phyloP scores from a whole-genome alignment of 306 rosid species.

The Quillaja saponaria region DNA sequence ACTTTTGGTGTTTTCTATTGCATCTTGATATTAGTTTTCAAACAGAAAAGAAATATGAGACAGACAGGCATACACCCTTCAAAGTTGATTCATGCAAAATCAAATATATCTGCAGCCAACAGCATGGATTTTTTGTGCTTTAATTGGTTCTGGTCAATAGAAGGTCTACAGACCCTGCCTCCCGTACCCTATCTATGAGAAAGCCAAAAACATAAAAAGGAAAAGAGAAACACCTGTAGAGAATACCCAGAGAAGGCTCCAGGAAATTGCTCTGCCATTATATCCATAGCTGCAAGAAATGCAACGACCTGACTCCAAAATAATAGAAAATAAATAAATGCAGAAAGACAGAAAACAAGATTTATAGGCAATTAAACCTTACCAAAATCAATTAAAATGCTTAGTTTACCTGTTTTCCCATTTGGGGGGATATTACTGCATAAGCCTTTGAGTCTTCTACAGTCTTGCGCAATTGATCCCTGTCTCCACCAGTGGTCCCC shows the following conservation, averaged over 20 bases:
- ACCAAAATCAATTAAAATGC: conserved; percentile 10
- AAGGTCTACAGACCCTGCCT: too few species aligned
- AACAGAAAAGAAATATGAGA: too few species aligned
- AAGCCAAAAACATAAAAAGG: too few species aligned
- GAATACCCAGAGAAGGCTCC: conserved; percentile 94
- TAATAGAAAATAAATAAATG: background rate
- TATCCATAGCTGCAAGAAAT: conserved; percentile 97
- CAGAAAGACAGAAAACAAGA: conserved; percentile 10
- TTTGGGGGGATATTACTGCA: conserved; percentile 93
- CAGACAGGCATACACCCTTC: too few species aligned
- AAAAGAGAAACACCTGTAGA: conserved; percentile 53
- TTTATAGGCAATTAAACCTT: background rate
- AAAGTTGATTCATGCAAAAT: too few species aligned
- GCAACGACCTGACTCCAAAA: conserved; percentile 72
- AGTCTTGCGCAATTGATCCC: conserved; percentile 64
- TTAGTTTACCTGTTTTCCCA: conserved; percentile 83
- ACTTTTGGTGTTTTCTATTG: too few species aligned
- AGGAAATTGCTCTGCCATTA: conserved; percentile 92
- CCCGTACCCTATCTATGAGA: too few species aligned
- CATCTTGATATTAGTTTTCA: too few species aligned
- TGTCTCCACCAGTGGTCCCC: conserved; percentile 95
- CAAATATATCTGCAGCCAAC: too few species aligned
- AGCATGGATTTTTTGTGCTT: too few species aligned
- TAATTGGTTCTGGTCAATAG: too few species aligned
- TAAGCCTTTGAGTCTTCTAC: conserved; percentile 67